Conservation (phyloP, 75 land plant genomes). For the Sequoiadendron giganteum region DNA sequence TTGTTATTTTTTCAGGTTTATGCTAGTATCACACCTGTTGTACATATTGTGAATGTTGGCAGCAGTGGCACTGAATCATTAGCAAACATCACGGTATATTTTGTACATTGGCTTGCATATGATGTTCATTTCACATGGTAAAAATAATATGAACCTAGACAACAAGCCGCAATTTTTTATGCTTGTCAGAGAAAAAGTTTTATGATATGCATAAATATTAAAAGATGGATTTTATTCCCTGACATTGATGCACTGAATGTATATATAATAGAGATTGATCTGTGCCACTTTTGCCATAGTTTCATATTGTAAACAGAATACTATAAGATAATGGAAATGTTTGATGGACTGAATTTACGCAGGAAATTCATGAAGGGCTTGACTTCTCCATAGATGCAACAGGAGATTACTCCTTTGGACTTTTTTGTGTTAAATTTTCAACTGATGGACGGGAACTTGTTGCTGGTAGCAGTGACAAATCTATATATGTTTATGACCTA, state of each 20-base stretch:
- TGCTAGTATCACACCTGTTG: slow-evolving; percentile 83
- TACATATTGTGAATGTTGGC: slow-evolving; percentile 82
- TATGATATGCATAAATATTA: not conserved
- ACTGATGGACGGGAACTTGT: slow-evolving; percentile 90
- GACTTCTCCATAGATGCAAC: slow-evolving; percentile 52
- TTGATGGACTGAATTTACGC: slow-evolving; percentile 16
- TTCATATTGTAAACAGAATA: not conserved
- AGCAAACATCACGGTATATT: slow-evolving; percentile 85
- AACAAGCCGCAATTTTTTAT: not conserved
- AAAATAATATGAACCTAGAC: not conserved
- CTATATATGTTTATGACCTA: slow-evolving; percentile 91
- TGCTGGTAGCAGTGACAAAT: slow-evolving; percentile 76
- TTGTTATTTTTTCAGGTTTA: slow-evolving; percentile 63
- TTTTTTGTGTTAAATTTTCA: slow-evolving; percentile 85
- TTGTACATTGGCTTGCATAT: not conserved
- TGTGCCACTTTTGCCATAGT: not conserved
- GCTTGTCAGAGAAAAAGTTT: not conserved
- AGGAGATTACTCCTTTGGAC: slow-evolving; percentile 57
- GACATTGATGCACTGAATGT: not conserved
- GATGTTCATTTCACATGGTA: not conserved
- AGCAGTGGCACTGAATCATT: slow-evolving; percentile 56
- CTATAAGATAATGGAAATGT: not conserved
- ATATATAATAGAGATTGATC: not conserved
- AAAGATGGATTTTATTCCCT: not conserved
- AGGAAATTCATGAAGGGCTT: slow-evolving; percentile 95